Base-by-base conservation (phyloP, 108 stramenopile genomes). In the Aurantiochytrium sp. region DNA sequence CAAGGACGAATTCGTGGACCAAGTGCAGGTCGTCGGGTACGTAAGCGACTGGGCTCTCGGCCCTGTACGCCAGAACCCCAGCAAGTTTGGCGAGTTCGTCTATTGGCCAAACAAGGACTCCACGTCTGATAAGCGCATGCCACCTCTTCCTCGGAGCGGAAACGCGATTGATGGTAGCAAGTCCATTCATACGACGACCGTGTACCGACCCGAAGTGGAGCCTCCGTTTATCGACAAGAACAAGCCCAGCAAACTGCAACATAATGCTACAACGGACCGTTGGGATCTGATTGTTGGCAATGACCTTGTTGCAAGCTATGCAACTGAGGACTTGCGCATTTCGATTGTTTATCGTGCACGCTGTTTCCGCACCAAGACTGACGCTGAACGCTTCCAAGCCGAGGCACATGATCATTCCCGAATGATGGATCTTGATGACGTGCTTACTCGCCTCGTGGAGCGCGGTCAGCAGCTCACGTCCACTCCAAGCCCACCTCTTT, bases 1-100 rank as follows among this genome's bases (percentile, higher is more conserved):
- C 23, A 44, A 91, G 5, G 91, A 73, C 35, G 16, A 89, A 5
- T 91, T 91, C 45, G 47, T 91, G 5, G 58, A 89, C 0, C 91
- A 91, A 29, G 53, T 91, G 5, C 91, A 91, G 58, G 89, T 91
- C 5, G 91, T 91, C 23, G 91, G 72, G n/a, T 91, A 91, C 60
- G 72, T 91, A 2, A 69, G 72, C 59, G 45, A 83, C 16, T 91
- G 91, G 91, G 44, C 47, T 5, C n/a, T 51, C 25, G 43, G 0
- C n/a, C n/a, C 29, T 5, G 58, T 72, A 10, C 29, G 60, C 58
- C 43, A 59, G 10, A 69, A 69, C 1, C 55, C 55, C 14, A 57
- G 55, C 16, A 57, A 57, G 14, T 69, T 69, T 59, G 91, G 91
- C 10, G 76, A 89, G 44, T 91, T 91, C 53, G 91, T 89, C 10